A percentile compares a stretch with the other conserved stretches of the same genome.
Evolutionary conservation across 2,329 filamentous ascomycete genomes (phyloP).

Genomic region (Scedosporium minutisporum): DNA sequence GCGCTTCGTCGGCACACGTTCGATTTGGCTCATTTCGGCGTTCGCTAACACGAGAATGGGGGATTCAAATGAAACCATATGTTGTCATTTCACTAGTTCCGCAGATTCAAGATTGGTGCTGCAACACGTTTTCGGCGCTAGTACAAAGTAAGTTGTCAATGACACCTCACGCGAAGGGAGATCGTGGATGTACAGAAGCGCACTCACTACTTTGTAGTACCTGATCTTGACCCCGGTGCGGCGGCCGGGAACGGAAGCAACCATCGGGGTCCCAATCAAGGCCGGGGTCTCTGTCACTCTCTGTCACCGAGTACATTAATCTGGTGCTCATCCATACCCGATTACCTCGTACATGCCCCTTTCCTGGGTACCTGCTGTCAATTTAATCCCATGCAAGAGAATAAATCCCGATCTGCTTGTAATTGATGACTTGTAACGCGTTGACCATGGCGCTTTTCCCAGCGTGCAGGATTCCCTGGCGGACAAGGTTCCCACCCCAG

Average conservation of each 20-base stretch:
- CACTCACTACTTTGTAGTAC: too few relatives aligned
- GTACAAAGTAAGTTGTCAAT: not conserved
- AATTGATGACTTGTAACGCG: not conserved
- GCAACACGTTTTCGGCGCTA: not conserved
- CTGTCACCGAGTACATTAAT: not conserved
- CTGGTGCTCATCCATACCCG: not conserved
- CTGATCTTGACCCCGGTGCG: not conserved
- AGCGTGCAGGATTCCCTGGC: not conserved
- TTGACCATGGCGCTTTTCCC: not conserved
- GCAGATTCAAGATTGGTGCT: not conserved
- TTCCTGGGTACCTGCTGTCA: not conserved
- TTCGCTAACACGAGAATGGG: not conserved
- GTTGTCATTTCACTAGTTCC: not conserved
- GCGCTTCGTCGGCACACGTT: not conserved
- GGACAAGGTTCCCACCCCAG: not conserved
- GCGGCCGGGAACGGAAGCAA: not conserved
- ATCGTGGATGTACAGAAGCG: too few relatives aligned
- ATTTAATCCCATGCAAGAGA: not conserved
- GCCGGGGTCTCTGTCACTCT: not conserved
- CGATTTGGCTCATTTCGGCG: not conserved
- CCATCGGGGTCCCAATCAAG: not conserved
- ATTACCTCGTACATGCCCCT: not conserved
- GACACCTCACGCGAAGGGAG: too few relatives aligned
- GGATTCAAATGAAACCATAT: not conserved
- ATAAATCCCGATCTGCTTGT: not conserved